Conservation (phyloP, 129 eudicot species). For the Flaveria brownii region DNA sequence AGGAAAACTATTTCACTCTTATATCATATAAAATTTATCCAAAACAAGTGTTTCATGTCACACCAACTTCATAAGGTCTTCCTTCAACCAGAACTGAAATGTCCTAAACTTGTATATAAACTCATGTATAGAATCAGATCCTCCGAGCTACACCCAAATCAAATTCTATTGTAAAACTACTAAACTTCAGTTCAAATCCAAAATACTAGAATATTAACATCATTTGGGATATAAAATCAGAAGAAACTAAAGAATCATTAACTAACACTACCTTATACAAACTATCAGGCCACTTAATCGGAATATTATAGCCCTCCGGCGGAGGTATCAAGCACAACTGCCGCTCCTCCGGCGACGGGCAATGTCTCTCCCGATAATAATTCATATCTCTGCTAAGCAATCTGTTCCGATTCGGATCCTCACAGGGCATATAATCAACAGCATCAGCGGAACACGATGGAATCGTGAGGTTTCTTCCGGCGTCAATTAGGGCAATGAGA, state of each 20-base stretch:
- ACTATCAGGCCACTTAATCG: slow-evolving; percentile 92
- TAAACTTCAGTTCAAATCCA: slow-evolving; percentile 21
- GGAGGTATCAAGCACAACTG: slow-evolving; percentile 83
- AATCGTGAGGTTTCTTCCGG: slow-evolving; percentile 43
- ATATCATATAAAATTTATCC: slow-evolving; percentile 7
- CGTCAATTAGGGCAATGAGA: slow-evolving; percentile 51
- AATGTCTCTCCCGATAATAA: slow-evolving; percentile 87
- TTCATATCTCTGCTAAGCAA: slow-evolving; percentile 89
- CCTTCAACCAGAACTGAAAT: background rate
- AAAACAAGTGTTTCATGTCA: slow-evolving; percentile 13
- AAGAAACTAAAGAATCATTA: background rate
- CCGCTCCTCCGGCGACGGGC: slow-evolving; percentile 69
- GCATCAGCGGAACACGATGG: slow-evolving; percentile 59
- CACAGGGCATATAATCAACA: slow-evolving; percentile 96
- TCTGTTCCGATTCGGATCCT: slow-evolving; percentile 83
- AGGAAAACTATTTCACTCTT: background rate
- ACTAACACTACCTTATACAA: slow-evolving; percentile 62
- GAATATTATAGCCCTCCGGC: slow-evolving; percentile 68
- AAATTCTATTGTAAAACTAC: background rate
- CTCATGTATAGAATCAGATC: background rate
- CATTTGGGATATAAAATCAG: background rate
- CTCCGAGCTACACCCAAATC: background rate
- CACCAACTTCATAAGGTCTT: background rate
- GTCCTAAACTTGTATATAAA: background rate
- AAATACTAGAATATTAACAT: background rate